phyloP scores from a whole-genome alignment of 208 protist species.

The Crithidia brevicula region DNA sequence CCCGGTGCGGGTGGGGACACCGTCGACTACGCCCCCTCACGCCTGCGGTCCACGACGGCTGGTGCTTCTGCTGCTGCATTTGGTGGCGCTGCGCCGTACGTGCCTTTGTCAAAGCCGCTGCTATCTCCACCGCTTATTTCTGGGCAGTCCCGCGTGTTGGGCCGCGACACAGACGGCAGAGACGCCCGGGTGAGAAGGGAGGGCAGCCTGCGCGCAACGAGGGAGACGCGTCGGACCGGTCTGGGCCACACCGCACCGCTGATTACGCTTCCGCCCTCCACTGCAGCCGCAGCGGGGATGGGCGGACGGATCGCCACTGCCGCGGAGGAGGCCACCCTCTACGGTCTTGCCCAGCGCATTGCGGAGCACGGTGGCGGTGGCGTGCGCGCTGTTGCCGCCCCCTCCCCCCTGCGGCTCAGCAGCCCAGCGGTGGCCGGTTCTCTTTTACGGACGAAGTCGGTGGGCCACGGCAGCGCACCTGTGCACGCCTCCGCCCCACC shows the following conservation, averaged over 20 bases:
- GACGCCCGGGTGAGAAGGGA: neutral
- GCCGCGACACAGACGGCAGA: neutral
- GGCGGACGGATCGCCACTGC: neutral
- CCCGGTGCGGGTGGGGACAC: neutral
- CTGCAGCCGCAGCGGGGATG: neutral
- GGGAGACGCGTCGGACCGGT: neutral
- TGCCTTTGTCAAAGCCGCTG: neutral
- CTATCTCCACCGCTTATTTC: neutral
- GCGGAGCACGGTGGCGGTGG: neutral
- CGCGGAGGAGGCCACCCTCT: neutral
- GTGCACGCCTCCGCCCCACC: neutral
- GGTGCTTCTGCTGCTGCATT: neutral
- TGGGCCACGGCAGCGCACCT: neutral
- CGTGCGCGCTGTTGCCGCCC: neutral
- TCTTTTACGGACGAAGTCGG: neutral
- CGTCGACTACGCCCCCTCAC: neutral
- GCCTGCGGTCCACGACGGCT: conserved; percentile 12
- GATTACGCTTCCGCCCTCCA: neutral
- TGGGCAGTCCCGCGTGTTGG: neutral
- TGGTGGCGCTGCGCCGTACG: neutral
- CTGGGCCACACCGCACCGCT: conserved; percentile 1
- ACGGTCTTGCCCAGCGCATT: neutral
- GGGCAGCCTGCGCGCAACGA: neutral
- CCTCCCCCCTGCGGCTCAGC: neutral
- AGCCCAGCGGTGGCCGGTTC: neutral